A percentile compares a stretch with the other conserved stretches of the same genome.
These are phyloP conservation scores for Ceratobasidium theobromae DNA, from an alignment of 1,284 basidiomycete species.

Conservation along the genomic window DNA sequence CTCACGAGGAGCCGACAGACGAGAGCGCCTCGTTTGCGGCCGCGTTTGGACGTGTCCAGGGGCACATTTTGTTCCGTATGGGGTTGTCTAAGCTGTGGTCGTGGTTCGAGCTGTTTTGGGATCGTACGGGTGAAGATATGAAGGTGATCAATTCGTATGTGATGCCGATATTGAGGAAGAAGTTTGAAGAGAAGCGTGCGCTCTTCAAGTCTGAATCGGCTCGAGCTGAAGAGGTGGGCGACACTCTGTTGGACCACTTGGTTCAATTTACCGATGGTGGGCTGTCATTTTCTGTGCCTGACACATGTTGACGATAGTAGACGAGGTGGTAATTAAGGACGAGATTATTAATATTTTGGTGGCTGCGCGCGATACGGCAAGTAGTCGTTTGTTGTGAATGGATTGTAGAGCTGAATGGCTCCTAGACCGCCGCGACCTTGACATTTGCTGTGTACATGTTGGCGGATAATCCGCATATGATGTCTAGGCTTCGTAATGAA, in stretches of 20 bases:
- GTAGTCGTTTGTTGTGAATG: not conserved
- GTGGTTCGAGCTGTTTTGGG: conserved; percentile 30
- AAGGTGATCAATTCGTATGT: conserved; percentile 27
- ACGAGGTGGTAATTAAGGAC: conserved; percentile 34
- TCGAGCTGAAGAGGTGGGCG: conserved; percentile 8
- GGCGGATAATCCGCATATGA: conserved; percentile 50
- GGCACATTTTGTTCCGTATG: not conserved
- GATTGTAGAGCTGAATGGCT: not conserved
- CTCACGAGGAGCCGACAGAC: not conserved
- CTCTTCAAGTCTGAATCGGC: not conserved
- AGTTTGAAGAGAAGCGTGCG: conserved; percentile 22
- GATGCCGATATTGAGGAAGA: conserved; percentile 29
- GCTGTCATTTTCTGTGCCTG: not conserved
- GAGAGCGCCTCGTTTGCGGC: conserved; percentile 26
- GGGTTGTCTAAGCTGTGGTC: conserved; percentile 22
- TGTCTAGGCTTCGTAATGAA: conserved; percentile 54
- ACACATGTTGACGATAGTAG: conserved; percentile 6
- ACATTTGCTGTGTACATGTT: conserved; percentile 58
- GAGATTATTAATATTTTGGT: conserved; percentile 36
- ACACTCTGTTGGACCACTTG: conserved; percentile 35
- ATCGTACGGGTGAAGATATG: conserved; percentile 22
- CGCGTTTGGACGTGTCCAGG: conserved; percentile 28
- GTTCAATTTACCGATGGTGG: conserved; percentile 34
- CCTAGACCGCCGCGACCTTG: conserved; percentile 54
- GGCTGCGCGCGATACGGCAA: conserved; percentile 37